Base-by-base conservation (phyloP, 208 protist genomes). In the Crithidia sp. region DNA sequence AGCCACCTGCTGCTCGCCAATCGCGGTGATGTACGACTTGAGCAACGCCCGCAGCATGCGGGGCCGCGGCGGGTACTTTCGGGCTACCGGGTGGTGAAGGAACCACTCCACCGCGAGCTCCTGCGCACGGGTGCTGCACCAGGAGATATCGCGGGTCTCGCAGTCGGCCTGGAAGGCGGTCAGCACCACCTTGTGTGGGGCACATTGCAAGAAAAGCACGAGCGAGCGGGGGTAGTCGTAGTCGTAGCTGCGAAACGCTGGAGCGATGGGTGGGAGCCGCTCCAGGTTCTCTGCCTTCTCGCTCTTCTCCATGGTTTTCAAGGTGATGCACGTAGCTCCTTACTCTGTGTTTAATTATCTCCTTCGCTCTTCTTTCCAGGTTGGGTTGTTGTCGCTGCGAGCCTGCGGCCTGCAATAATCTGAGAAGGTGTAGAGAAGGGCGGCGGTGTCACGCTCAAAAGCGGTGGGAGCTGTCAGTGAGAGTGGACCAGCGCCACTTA, bases 201-300 rank as follows among this genome's bases (percentile, higher is more conserved):
- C 88, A 5, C 84, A 87, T 76, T 95, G 91, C 16, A 95, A 71
- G 53, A 84, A 89, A 10, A 93, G 73, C 5, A 95, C 64, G 10
- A 95, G 74, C 3, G 91, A 85, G 9, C 68, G 44, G 2, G 90
- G 86, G 47, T 87, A 81, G 40, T 68, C 44, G 43, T 44, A 63
- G 37, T 74, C 74, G 41, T 52, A 49, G 50, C 4, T 64, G 44
- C 40, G 63, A 45, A 74, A 72, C 12, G 45, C 70, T 55, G 45
- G 60, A 47, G 39, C 58, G 53, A 55, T 69, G 40, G 49, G 47
- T 2, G 54, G 59, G 2, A 66, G 67, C 7, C 54, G 43, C 0
- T 73, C 74, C 60, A 62, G 70, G 37, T 65, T 74, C 3, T 58
- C 67, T 2, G 5, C 9, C 40, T 65, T 74, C 3, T 58, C 67